Conservation (phyloP, 2,329 filamentous ascomycete species). For the Teratosphaeria gauchensis region DNA sequence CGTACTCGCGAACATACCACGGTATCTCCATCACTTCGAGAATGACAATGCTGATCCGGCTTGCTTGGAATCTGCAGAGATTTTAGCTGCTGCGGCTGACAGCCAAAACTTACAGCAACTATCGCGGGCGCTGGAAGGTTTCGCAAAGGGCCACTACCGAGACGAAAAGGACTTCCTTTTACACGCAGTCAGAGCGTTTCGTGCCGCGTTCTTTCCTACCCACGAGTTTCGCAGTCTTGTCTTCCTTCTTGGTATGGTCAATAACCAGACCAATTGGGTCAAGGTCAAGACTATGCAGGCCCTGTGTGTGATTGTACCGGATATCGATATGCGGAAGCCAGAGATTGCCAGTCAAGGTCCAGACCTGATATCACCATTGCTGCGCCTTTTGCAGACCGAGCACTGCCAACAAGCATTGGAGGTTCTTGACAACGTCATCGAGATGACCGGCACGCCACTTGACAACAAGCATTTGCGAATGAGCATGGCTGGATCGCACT, state of each 20-base stretch:
- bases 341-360: slow-evolving; percentile 87
- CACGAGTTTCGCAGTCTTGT: slow-evolving; percentile 78
- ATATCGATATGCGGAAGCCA: slow-evolving; percentile 84
- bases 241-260: slow-evolving; percentile 83
- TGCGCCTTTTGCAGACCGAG: slow-evolving; percentile 83
- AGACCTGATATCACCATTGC: slow-evolving; percentile 84
- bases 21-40: slow-evolving; percentile 73
- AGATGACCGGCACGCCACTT: slow-evolving; percentile 76
- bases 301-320: slow-evolving; percentile 71
- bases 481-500: slow-evolving; percentile 91
- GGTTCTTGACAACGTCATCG: slow-evolving; percentile 91
- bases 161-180: slow-evolving; percentile 65
- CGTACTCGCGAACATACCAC: slow-evolving; percentile 82
- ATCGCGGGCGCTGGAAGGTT: slow-evolving; percentile 58
- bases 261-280: slow-evolving; percentile 81
- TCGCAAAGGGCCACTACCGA: slow-evolving; percentile 57
- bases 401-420: slow-evolving; percentile 86
- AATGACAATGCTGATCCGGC: slow-evolving; percentile 46
- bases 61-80: slow-evolving; percentile 54
- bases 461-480: slow-evolving; percentile 91
- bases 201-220: slow-evolving; percentile 67
- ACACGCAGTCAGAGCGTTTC: slow-evolving; percentile 64
- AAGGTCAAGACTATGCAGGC: slow-evolving; percentile 90
- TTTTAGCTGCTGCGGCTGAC: slow-evolving; percentile 64
- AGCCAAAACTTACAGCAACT: slow-evolving; percentile 59